Conservation (phyloP, 2,329 filamentous ascomycete genomes). For the Pyrenophora tritici-repentis region DNA sequence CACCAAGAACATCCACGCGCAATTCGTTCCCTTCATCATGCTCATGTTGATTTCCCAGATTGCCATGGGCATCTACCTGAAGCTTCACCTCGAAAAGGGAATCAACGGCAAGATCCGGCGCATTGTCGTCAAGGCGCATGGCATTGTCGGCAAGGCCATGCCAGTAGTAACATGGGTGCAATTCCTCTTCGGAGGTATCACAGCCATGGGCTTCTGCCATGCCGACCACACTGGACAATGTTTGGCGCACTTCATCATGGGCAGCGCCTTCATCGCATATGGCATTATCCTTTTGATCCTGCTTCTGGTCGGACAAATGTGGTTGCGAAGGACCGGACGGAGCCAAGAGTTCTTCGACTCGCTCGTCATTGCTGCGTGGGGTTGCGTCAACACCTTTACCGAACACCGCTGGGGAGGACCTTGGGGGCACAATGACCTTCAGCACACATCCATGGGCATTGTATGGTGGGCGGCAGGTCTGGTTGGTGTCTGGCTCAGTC, state of each 20-base stretch:
- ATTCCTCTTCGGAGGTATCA: constrained; percentile 95
- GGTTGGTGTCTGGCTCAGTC: constrained; percentile 88
- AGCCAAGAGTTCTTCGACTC: constrained; percentile 98
- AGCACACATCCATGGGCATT: constrained; percentile 99
- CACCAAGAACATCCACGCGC: constrained; percentile 69
- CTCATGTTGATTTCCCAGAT: constrained; percentile 78
- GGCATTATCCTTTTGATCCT: constrained; percentile 85
- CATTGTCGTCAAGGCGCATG: constrained; percentile 73
- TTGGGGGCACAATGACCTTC: constrained; percentile 93
- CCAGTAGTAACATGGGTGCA: constrained; percentile 88
- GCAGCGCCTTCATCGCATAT: constrained; percentile 92
- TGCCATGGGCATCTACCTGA: constrained; percentile 81
- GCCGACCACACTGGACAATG: constrained; percentile 92
- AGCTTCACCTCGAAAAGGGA: constrained; percentile 83
- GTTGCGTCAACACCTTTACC: constrained; percentile 96
- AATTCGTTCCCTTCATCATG: constrained; percentile 81
- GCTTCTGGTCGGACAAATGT: constrained; percentile 84
- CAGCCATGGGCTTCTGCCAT: constrained; percentile 87
- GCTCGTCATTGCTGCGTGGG: constrained; percentile 88
- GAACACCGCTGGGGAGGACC: constrained; percentile 90
- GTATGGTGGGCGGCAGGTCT: constrained; percentile 97
- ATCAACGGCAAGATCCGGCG: constrained; percentile 78
- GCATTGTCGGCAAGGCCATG: constrained; percentile 82
- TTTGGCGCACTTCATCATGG: constrained; percentile 98
- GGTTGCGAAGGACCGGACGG: constrained; percentile 79